phyloP scores from a whole-genome alignment of 495 filamentous ascomycete species.

The Aspergillus sparsus region DNA sequence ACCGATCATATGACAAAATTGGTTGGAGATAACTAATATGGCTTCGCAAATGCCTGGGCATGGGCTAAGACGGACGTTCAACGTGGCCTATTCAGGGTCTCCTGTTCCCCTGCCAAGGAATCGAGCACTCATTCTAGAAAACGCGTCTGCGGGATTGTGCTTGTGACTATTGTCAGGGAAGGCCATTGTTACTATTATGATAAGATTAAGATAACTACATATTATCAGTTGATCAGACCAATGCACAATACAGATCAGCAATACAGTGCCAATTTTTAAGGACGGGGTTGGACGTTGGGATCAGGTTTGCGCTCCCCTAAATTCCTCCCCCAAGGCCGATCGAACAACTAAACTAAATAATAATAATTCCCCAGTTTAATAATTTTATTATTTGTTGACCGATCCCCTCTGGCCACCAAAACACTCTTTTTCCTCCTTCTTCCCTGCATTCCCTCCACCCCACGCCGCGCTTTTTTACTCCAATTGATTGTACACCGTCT shows the following conservation, averaged over 20 bases:
- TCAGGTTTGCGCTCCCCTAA: conserved; percentile 8
- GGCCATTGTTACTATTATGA: background rate
- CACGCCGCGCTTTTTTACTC: conserved; percentile 20
- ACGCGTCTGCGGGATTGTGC: background rate
- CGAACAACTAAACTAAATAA: conserved; percentile 4
- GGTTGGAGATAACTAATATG: too few species aligned
- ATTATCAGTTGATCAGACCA: background rate
- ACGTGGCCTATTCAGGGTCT: background rate
- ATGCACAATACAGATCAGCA: background rate
- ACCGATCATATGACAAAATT: too few species aligned
- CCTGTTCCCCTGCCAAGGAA: background rate
- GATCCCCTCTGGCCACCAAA: conserved; percentile 12
- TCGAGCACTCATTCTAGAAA: background rate
- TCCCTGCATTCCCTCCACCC: conserved; percentile 21
- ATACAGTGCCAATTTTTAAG: background rate
- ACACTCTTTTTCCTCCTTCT: conserved; percentile 16
- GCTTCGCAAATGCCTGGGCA: background rate
- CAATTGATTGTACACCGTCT: background rate
- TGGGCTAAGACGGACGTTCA: background rate
- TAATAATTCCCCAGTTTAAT: conserved; percentile 14
- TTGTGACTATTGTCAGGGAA: background rate
- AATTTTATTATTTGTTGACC: conserved; percentile 18
- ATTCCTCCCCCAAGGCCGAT: conserved; percentile 8
- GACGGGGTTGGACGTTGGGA: background rate
- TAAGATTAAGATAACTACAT: background rate